Evolutionary conservation across 108 stramenopile species (phyloP), one percentile per base, ranked within the genome.

Genomic region (Cylindrotheca closterium): DNA sequence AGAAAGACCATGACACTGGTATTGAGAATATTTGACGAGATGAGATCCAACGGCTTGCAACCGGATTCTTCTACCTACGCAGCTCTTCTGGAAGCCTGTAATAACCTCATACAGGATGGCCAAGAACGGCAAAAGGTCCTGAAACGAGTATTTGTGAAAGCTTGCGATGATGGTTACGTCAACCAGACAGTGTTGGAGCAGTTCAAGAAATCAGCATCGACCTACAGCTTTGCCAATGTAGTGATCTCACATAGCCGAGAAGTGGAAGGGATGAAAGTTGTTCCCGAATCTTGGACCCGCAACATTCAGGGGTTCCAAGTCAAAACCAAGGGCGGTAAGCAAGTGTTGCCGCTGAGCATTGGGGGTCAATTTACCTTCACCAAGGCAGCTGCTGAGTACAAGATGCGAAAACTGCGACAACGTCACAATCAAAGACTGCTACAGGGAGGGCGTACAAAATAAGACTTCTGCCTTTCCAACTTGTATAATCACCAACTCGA

Each of bases 231-330:
- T 73, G 73, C 76, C 28, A 70, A 74, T 27, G 47, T 89, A 51
- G 85, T 93, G 18, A 72, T 93, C 0, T 45, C 74, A 0, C 34
- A 69, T 15, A 68, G 68, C 55, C 27, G 32, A 51, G 28, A 58
- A 29, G 51, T 75, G 2, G 79, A 75, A 37, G 76, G 76, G 33
- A 78, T 69, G 30, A 78, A 70, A 30, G 70, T 79, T 2, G 67
- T 88, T 12, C 86, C 88, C 5, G 85, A 87, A 60, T 66, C 70
- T 29, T 93, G 91, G 91, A 93, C 88, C 7, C 58, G 80, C 3
- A 84, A 88, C 52, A 63, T 67, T 10, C 49, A 79, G 25, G 86
- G 86, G 18, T 84, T 73, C 46, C 70, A 68, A 17, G 80, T 79
- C 18, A 59, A 71, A 27, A 58, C 54, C 23, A 48, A 63, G 22